Conservation (phyloP, 208 protist species). For the Leishmania aethiopica region DNA sequence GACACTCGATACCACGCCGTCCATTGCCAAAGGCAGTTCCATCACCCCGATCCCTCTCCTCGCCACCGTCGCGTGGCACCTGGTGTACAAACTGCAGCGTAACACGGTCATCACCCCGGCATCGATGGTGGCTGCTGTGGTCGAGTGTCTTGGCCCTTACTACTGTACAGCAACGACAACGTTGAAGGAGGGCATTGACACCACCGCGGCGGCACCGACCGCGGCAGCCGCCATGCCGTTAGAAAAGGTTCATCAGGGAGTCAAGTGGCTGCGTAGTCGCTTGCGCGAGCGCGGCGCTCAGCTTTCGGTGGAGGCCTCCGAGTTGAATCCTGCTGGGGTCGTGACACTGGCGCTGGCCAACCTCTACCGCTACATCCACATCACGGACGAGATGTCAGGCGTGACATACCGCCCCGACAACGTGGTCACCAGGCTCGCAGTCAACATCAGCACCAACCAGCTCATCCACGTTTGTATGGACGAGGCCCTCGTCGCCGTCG, state of each 20-base stretch:
- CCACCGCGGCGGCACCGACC: background rate
- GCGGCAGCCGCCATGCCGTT: slow-evolving; percentile 19
- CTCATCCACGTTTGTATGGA: slow-evolving; percentile 89
- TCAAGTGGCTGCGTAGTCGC: slow-evolving; percentile 59
- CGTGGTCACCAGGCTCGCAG: slow-evolving; percentile 42
- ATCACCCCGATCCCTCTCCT: slow-evolving; percentile 45
- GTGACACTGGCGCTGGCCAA: slow-evolving; percentile 35
- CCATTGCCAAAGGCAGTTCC: slow-evolving; percentile 9
- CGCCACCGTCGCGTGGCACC: slow-evolving; percentile 60
- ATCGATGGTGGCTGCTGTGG: slow-evolving; percentile 66
- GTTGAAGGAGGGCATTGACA: background rate
- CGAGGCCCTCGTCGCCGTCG: slow-evolving; percentile 70
- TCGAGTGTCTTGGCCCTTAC: slow-evolving; percentile 52
- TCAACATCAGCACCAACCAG: slow-evolving; percentile 87
- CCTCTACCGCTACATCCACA: slow-evolving; percentile 48
- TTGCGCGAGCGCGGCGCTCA: slow-evolving; percentile 44
- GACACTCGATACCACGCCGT: slow-evolving; percentile 21
- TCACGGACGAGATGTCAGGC: slow-evolving; percentile 18
- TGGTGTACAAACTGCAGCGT: slow-evolving; percentile 65
- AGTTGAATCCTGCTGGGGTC: slow-evolving; percentile 30
- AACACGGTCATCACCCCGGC: slow-evolving; percentile 82
- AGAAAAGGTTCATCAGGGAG: slow-evolving; percentile 20
- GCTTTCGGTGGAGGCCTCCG: slow-evolving; percentile 47
- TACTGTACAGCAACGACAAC: background rate
- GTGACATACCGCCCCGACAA: slow-evolving; percentile 40